These are phyloP conservation scores for Nicotiana rustica DNA, from an alignment of 305 asterid genomes.

Conservation along the genomic window DNA sequence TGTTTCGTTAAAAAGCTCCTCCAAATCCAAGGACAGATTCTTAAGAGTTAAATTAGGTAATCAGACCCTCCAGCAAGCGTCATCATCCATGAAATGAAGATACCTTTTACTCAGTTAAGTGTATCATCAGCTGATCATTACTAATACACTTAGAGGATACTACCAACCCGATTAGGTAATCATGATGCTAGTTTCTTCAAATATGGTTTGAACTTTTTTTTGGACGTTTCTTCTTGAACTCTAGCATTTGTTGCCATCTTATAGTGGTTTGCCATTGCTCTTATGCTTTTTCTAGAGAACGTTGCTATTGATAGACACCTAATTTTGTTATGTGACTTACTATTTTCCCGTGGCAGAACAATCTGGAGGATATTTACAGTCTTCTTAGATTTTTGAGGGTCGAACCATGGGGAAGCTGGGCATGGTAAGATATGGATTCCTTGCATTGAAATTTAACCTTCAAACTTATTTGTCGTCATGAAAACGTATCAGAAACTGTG, in stretches of 20 bases:
- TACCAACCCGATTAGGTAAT: background rate
- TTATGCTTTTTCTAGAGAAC: conserved; percentile 18
- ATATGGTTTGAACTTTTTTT: conserved; percentile 13
- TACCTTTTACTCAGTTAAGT: conserved; percentile 2
- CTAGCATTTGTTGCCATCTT: conserved; percentile 30
- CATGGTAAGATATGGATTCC: conserved; percentile 71
- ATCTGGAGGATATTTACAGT: conserved; percentile 91
- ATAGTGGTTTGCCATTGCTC: conserved; percentile 26
- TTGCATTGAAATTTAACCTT: conserved; percentile 24
- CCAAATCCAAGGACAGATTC: background rate
- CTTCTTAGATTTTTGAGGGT: conserved; percentile 95
- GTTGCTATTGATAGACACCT: conserved; percentile 5
- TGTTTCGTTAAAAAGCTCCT: background rate
- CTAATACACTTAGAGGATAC: conserved; percentile 16
- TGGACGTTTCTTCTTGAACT: conserved; percentile 15
- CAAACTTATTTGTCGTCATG: conserved; percentile 16
- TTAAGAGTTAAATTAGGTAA: background rate
- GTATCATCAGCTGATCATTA: conserved; percentile 27
- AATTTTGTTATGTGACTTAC: conserved; percentile 26
- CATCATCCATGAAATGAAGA: background rate
- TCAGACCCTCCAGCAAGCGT: conserved; percentile 14
- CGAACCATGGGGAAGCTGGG: conserved; percentile 99
- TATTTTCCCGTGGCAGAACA: conserved; percentile 69
- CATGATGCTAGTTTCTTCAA: conserved; percentile 21
- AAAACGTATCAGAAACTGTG: conserved; percentile 7